These are phyloP conservation scores for Citrus glauca DNA, from an alignment of 345 rosid genomes.

Conservation along the genomic window DNA sequence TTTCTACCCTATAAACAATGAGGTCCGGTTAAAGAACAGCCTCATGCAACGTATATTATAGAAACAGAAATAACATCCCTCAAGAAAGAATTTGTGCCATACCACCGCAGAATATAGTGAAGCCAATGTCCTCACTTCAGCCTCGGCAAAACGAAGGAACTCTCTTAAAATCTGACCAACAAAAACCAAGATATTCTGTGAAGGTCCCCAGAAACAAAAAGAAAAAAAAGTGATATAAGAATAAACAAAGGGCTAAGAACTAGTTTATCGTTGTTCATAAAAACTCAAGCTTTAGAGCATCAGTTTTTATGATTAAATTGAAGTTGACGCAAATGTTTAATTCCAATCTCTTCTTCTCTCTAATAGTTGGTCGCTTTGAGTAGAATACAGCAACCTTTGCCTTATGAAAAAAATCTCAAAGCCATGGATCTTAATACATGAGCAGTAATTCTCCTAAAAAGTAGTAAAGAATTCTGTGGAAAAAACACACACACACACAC, in stretches of 20 bases:
- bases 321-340: not conserved
- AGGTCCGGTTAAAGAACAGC: conserved; percentile 1
- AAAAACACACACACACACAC: no score
- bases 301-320: not conserved
- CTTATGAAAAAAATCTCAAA: not conserved
- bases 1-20: conserved; percentile 62
- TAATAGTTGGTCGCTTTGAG: not conserved
- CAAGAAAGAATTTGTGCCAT: conserved; percentile 20
- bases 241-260: not conserved
- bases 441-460: not conserved
- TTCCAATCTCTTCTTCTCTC: not conserved
- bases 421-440: not conserved
- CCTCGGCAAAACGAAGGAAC: conserved; percentile 78
- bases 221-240: not conserved
- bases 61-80: not conserved
- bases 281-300: not conserved
- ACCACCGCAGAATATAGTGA: conserved; percentile 84
- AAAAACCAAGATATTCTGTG: not conserved
- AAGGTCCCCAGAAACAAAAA: not conserved
- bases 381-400: not conserved
- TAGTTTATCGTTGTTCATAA: not conserved
- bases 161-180: conserved; percentile 57
- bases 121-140: conserved; percentile 78
- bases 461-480: not conserved
- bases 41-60: not conserved